Evolutionary conservation across 2,329 filamentous ascomycete genomes (phyloP), one percentile per base, ranked within the genome.

Genomic region (Nemania diffusa): DNA sequence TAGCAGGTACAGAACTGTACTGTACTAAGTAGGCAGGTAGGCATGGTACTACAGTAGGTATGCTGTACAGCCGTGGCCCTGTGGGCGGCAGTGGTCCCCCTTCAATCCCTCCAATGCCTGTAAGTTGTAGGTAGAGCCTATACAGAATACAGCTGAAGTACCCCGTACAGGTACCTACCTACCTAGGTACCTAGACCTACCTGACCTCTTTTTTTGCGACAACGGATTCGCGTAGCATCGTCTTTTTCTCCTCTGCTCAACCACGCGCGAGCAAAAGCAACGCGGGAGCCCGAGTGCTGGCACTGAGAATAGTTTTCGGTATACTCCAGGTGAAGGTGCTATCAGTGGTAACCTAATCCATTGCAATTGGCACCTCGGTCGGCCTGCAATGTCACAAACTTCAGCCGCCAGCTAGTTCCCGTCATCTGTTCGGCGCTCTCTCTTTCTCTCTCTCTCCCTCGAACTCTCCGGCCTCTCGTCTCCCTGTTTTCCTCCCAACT

Each of bases 371-470:
- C 71, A 65, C 62, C 61, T 70, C 64, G 55, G 68, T 56, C 48
- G 58, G 64, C 65, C 65, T 71, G 75, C 74, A 73, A 76, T 76
- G 75, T 73, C 73, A 70, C 71, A 69, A 71, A 68, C 72, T 66
- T 68, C 67, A 67, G 71, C 69, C 68, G 68, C 66, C 67, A 74
- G 70, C 69, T 75, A 74, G 73, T 69, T 69, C 60, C 72, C 62
- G 67, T 66, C 65, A 68, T 67, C 63, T 64, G 44, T 56, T 67
- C 65, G 67, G 65, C 62, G 62, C 62, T 67, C 65, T 62, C 58
- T 65, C 56, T 57, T 27, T 46, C 50, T 37, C 60, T 8, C 24
- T 22, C 52, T 24, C 22, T 22, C 26, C 27, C 57, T 48, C 53
- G 6, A 52, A 57, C 64, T 55, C 56, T 37, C 32, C 34, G 15